Percentiles rank a stretch among this genome's conserved stretches.
These are phyloP conservation scores for Mycena crocata DNA, from an alignment of 768 basidiomycete species.

Conservation along the genomic window DNA sequence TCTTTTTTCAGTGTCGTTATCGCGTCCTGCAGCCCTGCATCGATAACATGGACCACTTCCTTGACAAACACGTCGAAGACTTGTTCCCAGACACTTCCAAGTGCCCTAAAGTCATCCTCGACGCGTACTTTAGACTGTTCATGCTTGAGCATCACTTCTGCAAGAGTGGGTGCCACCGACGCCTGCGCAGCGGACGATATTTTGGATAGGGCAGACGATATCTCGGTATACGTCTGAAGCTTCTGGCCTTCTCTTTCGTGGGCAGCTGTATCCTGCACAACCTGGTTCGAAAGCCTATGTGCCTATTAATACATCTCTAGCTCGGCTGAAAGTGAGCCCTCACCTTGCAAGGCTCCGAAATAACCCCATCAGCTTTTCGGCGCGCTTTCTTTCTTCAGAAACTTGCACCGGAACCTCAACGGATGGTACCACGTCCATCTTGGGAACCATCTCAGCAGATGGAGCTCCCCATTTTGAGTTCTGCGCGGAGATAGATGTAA, in stretches of 20 bases:
- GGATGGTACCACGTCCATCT: background rate
- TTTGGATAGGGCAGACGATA: constrained; percentile 60
- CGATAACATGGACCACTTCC: constrained; percentile 55
- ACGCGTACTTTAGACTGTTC: constrained; percentile 55
- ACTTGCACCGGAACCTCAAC: background rate
- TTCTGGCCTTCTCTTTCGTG: constrained; percentile 60
- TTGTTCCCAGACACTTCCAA: constrained; percentile 60
- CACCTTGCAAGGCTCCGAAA: constrained; percentile 57
- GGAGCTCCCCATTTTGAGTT: constrained; percentile 16
- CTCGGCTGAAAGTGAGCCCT: constrained; percentile 19
- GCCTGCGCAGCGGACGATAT: constrained; percentile 55
- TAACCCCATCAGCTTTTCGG: constrained; percentile 44
- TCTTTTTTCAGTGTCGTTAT: constrained; percentile 48
- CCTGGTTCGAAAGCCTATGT: constrained; percentile 57
- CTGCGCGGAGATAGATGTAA: constrained; percentile 16
- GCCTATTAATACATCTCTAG: constrained; percentile 23
- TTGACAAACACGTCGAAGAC: constrained; percentile 55
- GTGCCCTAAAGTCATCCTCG: constrained; percentile 51
- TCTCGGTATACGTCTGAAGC: constrained; percentile 59
- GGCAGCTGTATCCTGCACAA: constrained; percentile 55
- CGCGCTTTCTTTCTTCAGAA: constrained; percentile 22
- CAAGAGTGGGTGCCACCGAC: constrained; percentile 58
- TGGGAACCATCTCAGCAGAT: constrained; percentile 12
- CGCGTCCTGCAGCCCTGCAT: constrained; percentile 45
- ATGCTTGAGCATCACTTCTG: constrained; percentile 56